phyloP scores from a whole-genome alignment of 2,329 filamentous ascomycete genomes.

The Cercospora sp. region DNA sequence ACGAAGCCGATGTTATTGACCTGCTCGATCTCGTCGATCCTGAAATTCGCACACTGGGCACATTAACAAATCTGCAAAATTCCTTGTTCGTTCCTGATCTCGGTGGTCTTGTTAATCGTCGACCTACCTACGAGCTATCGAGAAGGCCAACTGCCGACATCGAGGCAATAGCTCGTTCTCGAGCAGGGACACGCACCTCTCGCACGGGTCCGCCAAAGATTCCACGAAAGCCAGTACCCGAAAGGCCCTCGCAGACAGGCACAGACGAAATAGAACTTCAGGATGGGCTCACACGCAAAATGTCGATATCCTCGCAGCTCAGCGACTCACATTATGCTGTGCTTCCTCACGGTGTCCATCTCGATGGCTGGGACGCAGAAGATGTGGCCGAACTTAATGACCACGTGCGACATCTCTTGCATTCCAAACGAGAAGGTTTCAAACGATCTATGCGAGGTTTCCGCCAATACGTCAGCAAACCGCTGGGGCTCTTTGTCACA shows the following conservation, averaged over 20 bases:
- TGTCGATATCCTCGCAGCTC: slow-evolving; percentile 66
- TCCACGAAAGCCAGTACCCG: slow-evolving; percentile 18
- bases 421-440: slow-evolving; percentile 76
- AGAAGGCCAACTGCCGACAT: slow-evolving; percentile 43
- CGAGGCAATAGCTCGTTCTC: slow-evolving; percentile 24
- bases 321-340: slow-evolving; percentile 75
- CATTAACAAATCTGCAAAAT: slow-evolving; percentile 86
- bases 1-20: slow-evolving; percentile 64
- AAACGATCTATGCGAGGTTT: slow-evolving; percentile 79
- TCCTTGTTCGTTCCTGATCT: slow-evolving; percentile 82
- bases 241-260: slow-evolving; percentile 2
- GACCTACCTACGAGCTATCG: slow-evolving; percentile 74
- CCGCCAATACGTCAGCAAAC: slow-evolving; percentile 70
- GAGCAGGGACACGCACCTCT: slow-evolving; percentile 26
- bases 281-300: slow-evolving; percentile 21
- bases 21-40: slow-evolving; percentile 73
- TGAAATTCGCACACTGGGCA: slow-evolving; percentile 78
- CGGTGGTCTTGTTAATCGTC: slow-evolving; percentile 71
- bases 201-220: slow-evolving; percentile 13
- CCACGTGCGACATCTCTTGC: slow-evolving; percentile 82
- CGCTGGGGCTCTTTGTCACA: slow-evolving; percentile 79
- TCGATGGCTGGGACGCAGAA: slow-evolving; percentile 72
- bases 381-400: slow-evolving; percentile 80
- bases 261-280: slow-evolving; percentile 28
- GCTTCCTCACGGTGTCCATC: slow-evolving; percentile 68